Evolutionary conservation across 2,329 filamentous ascomycete species (phyloP).

Genomic region (Fusarium guadeloupense): DNA sequence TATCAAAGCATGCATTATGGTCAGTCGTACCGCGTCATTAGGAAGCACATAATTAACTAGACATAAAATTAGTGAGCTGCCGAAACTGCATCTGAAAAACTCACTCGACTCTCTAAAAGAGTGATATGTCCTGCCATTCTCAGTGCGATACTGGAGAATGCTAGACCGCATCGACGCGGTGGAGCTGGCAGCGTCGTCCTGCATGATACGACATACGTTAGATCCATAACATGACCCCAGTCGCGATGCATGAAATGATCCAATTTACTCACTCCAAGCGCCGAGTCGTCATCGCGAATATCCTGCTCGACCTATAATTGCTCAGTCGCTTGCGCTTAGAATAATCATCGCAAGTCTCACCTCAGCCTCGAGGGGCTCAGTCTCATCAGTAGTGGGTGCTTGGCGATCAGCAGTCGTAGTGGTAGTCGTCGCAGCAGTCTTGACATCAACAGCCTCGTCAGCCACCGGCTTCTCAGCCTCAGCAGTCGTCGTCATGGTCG

Average conservation of each 20-base stretch:
- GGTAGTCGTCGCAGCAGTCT: background rate
- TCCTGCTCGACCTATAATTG: conserved; percentile 2
- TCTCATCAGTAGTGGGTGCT: conserved; percentile 8
- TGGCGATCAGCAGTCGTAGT: background rate
- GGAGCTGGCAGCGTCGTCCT: conserved; percentile 43
- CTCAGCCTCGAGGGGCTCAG: conserved; percentile 28
- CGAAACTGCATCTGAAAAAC: background rate
- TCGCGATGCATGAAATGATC: background rate
- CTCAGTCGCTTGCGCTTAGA: background rate
- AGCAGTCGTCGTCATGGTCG: conserved; percentile 4
- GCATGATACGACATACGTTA: background rate
- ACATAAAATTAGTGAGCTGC: background rate
- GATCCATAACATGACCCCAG: background rate
- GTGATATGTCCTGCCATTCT: conserved; percentile 53
- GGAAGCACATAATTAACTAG: conserved; percentile 44
- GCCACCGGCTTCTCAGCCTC: background rate
- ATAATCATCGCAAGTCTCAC: conserved; percentile 1
- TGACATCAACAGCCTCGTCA: background rate
- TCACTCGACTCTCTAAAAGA: conserved; percentile 45
- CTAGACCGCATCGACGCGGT: conserved; percentile 49
- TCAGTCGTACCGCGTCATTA: conserved; percentile 42
- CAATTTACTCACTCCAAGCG: conserved; percentile 28
- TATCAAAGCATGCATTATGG: background rate
- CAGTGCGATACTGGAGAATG: conserved; percentile 49
- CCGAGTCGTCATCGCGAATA: conserved; percentile 38